Percentiles rank a stretch among this genome's conserved stretches.
Evolutionary conservation across 495 filamentous ascomycete species (phyloP).

Genomic region (Xylaria bambusicola): DNA sequence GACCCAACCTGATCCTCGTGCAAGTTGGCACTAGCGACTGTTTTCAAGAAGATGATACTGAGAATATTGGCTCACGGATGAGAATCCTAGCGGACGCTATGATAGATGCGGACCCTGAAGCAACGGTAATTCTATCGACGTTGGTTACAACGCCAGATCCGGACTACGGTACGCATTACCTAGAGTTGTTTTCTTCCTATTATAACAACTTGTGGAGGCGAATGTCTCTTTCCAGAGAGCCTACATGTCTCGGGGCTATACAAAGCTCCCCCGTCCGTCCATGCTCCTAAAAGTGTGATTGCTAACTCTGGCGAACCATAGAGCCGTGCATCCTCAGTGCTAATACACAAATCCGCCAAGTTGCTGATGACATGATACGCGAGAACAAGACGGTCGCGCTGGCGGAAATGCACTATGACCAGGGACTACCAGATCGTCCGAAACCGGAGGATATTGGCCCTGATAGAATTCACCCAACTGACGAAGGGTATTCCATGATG

Average conservation of each 20-base stretch:
- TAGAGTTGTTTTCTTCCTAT: too few relatives aligned
- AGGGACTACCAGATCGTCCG: constrained; percentile 30
- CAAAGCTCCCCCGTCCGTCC: too few relatives aligned
- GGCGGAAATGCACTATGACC: constrained; percentile 29
- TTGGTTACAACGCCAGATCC: constrained; percentile 27
- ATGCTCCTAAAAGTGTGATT: too few relatives aligned
- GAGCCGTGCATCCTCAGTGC: constrained; percentile 34
- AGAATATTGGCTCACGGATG: constrained; percentile 29
- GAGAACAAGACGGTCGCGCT: constrained; percentile 31
- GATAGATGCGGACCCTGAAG: constrained; percentile 24
- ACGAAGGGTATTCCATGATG: constrained; percentile 51
- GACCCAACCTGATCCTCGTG: constrained; percentile 32
- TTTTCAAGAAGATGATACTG: constrained; percentile 31
- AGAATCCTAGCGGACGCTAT: constrained; percentile 27
- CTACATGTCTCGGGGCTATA: too few relatives aligned
- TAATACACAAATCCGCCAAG: constrained; percentile 35
- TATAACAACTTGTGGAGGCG: too few relatives aligned
- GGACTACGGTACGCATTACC: too few relatives aligned
- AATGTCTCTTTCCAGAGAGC: too few relatives aligned
- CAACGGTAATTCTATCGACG: constrained; percentile 30
- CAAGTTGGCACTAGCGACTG: constrained; percentile 36
- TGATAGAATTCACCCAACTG: constrained; percentile 42
- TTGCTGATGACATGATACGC: constrained; percentile 37
- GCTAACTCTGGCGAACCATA: too few relatives aligned
- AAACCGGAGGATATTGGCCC: constrained; percentile 28